Conservation (phyloP, 208 protist genomes). For the Naegleria fowleri region DNA sequence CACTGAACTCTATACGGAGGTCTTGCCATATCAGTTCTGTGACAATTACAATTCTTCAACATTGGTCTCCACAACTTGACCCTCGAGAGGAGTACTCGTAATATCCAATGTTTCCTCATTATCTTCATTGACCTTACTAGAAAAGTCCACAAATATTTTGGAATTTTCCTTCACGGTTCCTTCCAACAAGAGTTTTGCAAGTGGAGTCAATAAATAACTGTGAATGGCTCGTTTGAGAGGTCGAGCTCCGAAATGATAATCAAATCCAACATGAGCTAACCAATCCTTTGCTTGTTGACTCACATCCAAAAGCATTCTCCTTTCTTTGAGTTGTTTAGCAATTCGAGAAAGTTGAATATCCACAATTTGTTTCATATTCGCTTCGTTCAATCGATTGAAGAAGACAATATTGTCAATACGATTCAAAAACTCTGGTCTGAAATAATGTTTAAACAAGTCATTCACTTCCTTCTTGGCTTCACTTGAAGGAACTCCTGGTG, state of each 20-base stretch:
- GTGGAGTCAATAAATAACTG: conserved; percentile 77
- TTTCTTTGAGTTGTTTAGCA: conserved; percentile 62
- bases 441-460: conserved; percentile 68
- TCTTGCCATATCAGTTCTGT: too few relatives aligned
- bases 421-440: conserved; percentile 96
- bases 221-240: conserved; percentile 85
- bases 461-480: conserved; percentile 62
- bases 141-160: neutral
- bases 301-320: conserved; percentile 69
- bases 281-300: conserved; percentile 62
- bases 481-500: neutral
- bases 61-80: neutral
- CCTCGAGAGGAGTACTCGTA: neutral
- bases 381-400: conserved; percentile 79
- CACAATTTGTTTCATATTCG: conserved; percentile 77
- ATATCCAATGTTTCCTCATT: neutral
- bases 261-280: conserved; percentile 74
- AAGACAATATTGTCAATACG: conserved; percentile 94
- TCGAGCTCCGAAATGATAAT: conserved; percentile 85
- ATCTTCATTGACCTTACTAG: neutral
- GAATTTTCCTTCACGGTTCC: conserved; percentile 68
- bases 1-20: too few relatives aligned
- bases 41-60: neutral
- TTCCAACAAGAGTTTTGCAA: conserved; percentile 75
- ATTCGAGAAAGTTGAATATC: conserved; percentile 73